phyloP scores from a whole-genome alignment of 179 eudicot genomes.

The Beta lomatogona region DNA sequence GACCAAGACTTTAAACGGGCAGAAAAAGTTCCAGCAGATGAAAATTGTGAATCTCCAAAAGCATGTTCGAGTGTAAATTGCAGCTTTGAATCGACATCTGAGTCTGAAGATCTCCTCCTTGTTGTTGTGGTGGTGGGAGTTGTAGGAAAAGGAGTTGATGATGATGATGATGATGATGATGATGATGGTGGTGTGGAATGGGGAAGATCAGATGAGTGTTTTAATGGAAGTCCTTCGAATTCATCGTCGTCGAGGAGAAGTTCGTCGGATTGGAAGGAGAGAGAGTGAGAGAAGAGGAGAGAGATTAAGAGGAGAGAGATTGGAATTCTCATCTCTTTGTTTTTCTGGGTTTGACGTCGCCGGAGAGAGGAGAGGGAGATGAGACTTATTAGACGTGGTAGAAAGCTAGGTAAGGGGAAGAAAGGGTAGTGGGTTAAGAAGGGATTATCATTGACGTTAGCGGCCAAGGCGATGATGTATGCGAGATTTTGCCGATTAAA shows the following conservation, averaged over 20 bases:
- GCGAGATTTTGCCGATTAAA: too few relatives aligned
- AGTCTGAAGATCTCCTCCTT: conserved; percentile 57
- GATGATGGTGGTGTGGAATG: conserved; percentile 15
- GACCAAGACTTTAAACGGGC: conserved; percentile 78
- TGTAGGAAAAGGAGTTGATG: neutral
- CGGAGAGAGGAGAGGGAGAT: conserved; percentile 1
- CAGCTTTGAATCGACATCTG: conserved; percentile 74
- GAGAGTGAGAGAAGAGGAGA: conserved; percentile 35
- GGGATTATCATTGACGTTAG: too few relatives aligned
- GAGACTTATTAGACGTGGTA: neutral
- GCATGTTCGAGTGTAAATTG: conserved; percentile 82
- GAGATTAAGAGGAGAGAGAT: conserved; percentile 17
- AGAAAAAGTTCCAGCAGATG: conserved; percentile 73
- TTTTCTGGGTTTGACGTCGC: neutral
- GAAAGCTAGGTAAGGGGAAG: too few relatives aligned
- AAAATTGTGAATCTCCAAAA: conserved; percentile 77
- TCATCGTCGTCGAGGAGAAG: conserved; percentile 83
- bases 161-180: conserved; percentile 5
- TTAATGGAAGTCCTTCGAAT: conserved; percentile 29
- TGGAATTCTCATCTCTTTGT: conserved; percentile 20
- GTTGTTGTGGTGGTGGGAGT: conserved; percentile 6
- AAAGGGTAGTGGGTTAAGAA: too few relatives aligned
- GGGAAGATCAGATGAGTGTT: neutral
- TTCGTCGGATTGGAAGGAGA: conserved; percentile 86
- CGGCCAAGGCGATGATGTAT: too few relatives aligned